phyloP scores from a whole-genome alignment of 768 basidiomycete species.

The Pleurotus tuoliensis region DNA sequence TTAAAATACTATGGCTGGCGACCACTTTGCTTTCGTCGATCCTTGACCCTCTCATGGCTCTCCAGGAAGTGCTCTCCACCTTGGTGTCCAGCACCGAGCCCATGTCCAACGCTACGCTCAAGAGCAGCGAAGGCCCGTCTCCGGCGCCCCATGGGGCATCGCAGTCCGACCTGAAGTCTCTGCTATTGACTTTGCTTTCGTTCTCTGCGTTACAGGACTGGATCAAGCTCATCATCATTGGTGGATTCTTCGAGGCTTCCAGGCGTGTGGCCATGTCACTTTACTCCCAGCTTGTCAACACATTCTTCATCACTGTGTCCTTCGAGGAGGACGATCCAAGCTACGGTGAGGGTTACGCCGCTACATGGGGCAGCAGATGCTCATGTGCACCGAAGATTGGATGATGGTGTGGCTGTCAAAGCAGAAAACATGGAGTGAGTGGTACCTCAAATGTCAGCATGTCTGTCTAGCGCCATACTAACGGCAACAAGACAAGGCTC shows the following conservation, averaged over 20 bases:
- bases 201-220: slow-evolving; percentile 47
- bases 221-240: slow-evolving; percentile 46
- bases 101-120: neutral
- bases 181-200: slow-evolving; percentile 25
- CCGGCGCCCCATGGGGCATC: neutral
- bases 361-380: neutral
- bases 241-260: slow-evolving; percentile 45
- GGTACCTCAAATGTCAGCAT: no score
- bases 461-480: no score
- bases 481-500: slow-evolving; percentile 29
- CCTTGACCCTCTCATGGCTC: neutral
- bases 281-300: slow-evolving; percentile 34
- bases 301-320: slow-evolving; percentile 47
- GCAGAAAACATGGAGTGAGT: slow-evolving; percentile 50
- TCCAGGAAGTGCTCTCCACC: slow-evolving; percentile 7
- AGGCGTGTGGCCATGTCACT: slow-evolving; percentile 33
- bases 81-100: neutral
- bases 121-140: neutral
- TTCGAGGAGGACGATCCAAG: slow-evolving; percentile 40
- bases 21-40: neutral
- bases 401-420: slow-evolving; percentile 56
- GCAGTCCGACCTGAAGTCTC: slow-evolving; percentile 9
- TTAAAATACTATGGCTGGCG: neutral
- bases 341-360: slow-evolving; percentile 14
- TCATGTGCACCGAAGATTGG: slow-evolving; percentile 39